Evolutionary conservation across 768 basidiomycete genomes (phyloP), one percentile per base, ranked within the genome.

Genomic region (Macrolepiota fuliginosa): DNA sequence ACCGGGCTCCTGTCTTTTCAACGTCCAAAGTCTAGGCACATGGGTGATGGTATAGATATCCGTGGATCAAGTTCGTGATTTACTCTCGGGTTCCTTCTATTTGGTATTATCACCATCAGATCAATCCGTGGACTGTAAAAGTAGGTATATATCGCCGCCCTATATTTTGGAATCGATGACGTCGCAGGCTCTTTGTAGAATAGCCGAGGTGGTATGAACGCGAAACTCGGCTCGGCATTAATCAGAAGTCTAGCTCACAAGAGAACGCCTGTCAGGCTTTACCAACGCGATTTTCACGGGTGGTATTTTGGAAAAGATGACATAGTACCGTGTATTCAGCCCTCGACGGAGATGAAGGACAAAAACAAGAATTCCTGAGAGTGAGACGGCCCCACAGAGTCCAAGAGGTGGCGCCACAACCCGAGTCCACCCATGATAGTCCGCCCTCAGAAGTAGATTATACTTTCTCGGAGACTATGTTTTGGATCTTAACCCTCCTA

Each of bases 21-120:
- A 19, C 3, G 6, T 22, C 17, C 42, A n/a, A 19, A 19, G 1
- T 5, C 1, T 19, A 5, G 19, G 42, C 17, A 40, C 12, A 40
- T 32, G 29, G 7, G 7, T 32, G 29, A 32, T 32, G n/a, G 2
- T 3, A 22, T 45, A n/a, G 42, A 45, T 22, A 45, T 45, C 59
- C 59, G 51, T 61, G 59, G 59, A 61, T 61, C 59, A 61, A 54
- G 10, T 15, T 32, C 40, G 35, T 47, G 52, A 54, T 45, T 22
- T 13, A 37, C 22, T 15, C 19, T 40, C 22, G 7, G 37, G n/a
- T 37, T n/a, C 37, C 24, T 29, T 3, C 5, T 19, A 25, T 22
- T 37, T 15, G 17, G 53, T 12, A 25, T 24, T 29, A 54, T 37
- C 53, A 54, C 7, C 3, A 54, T 11, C 35, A n/a, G 32, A 54